These are phyloP conservation scores for Chionographis japonica DNA, from an alignment of 106 monocot genomes.

Conservation along the genomic window DNA sequence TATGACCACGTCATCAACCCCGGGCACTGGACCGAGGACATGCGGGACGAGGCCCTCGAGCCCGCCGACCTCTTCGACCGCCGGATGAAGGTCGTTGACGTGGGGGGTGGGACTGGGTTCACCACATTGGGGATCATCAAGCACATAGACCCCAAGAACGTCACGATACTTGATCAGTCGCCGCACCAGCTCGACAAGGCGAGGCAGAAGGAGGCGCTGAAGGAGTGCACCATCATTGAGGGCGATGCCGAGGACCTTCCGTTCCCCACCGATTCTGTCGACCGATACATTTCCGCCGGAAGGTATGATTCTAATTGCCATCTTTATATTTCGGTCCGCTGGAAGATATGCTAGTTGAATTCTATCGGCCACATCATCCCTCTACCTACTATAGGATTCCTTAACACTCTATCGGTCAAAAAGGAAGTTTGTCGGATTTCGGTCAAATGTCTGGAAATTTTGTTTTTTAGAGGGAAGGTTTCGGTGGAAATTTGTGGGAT, in stretches of 20 bases:
- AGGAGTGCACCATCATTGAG: slow-evolving; percentile 82
- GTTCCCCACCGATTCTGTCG: slow-evolving; percentile 71
- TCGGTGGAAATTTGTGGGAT: no score
- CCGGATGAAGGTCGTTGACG: slow-evolving; percentile 78
- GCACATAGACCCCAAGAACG: slow-evolving; percentile 72
- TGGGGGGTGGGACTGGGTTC: slow-evolving; percentile 94
- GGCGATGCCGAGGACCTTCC: slow-evolving; percentile 95
- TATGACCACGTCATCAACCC: slow-evolving; percentile 96
- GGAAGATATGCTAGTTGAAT: no score
- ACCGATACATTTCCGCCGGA: slow-evolving; percentile 91
- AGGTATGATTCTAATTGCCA: slow-evolving; percentile 39
- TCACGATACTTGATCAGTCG: slow-evolving; percentile 92
- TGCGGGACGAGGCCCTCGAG: slow-evolving; percentile 93
- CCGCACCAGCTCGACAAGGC: slow-evolving; percentile 94
- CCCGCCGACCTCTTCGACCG: slow-evolving; percentile 69
- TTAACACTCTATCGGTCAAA: no score
- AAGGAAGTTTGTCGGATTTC: no score
- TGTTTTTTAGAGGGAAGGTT: no score
- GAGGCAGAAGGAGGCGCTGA: slow-evolving; percentile 72
- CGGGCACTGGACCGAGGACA: slow-evolving; percentile 95
- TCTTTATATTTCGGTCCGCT: no score
- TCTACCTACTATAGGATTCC: no score
- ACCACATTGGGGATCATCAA: slow-evolving; percentile 88
- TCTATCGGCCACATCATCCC: no score
- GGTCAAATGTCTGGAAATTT: no score